These are phyloP conservation scores for Dalbergia cochinchinensis DNA, from an alignment of 306 rosid genomes.

Conservation along the genomic window DNA sequence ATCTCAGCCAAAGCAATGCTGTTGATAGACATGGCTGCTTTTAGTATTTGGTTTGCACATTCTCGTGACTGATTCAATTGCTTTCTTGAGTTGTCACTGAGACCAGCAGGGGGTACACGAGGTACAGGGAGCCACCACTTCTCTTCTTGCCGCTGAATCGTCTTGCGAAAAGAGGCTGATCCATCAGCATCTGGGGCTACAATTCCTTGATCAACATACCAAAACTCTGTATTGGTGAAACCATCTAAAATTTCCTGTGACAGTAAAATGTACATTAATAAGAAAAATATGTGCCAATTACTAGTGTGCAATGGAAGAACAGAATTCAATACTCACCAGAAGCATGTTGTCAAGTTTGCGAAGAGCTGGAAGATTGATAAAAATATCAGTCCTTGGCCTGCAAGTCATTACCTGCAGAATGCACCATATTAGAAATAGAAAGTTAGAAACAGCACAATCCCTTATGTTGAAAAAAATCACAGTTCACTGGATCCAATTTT, in stretches of 20 bases:
- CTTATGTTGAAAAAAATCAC: neutral
- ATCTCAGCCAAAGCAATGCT: conserved; percentile 77
- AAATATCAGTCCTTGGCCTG: conserved; percentile 93
- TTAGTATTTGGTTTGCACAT: conserved; percentile 78
- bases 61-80: conserved; percentile 84
- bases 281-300: neutral
- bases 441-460: conserved; percentile 37
- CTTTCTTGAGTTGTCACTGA: conserved; percentile 77
- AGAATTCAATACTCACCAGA: conserved; percentile 64
- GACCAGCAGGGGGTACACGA: conserved; percentile 82
- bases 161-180: conserved; percentile 79
- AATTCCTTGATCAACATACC: conserved; percentile 98
- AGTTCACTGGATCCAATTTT: conserved; percentile 23
- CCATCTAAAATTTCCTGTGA: conserved; percentile 82
- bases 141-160: conserved; percentile 87
- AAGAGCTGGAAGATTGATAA: conserved; percentile 91
- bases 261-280: neutral
- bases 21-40: conserved; percentile 93
- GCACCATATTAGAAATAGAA: conserved; percentile 58
- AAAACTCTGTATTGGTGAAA: conserved; percentile 72
- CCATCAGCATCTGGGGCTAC: conserved; percentile 76
- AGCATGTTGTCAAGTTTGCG: conserved; percentile 96
- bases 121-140: conserved; percentile 99
- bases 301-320: neutral
- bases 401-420: conserved; percentile 85